phyloP scores from a whole-genome alignment of 441 rosid genomes.

The Aquilaria agallochum region DNA sequence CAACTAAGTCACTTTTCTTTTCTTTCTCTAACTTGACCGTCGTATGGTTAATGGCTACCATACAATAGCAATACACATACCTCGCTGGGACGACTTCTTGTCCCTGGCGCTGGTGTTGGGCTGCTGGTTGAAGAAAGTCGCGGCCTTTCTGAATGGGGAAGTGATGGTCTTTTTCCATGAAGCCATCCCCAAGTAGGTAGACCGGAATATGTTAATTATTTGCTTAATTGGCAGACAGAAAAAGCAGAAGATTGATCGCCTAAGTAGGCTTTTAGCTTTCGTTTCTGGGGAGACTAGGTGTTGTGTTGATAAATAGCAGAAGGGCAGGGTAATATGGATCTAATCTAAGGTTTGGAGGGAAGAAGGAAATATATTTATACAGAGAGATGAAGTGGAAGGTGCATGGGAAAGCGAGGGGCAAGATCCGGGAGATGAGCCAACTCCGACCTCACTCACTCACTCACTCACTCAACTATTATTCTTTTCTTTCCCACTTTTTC shows the following conservation, averaged over 20 bases:
- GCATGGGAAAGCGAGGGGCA: slow-evolving; percentile 21
- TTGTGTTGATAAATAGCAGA: no score
- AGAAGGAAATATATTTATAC: neutral
- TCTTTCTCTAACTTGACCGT: no score
- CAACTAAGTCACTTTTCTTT: neutral
- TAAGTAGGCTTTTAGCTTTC: no score
- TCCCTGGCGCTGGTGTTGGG: slow-evolving; percentile 17
- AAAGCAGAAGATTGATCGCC: no score
- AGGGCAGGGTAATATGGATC: neutral
- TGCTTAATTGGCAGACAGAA: no score
- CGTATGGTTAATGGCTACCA: no score
- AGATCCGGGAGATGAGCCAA: slow-evolving; percentile 58
- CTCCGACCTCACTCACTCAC: slow-evolving; percentile 14
- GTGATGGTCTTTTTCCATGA: slow-evolving; percentile 88
- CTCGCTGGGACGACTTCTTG: slow-evolving; percentile 35
- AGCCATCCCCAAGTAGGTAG: slow-evolving; percentile 32
- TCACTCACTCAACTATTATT: neutral
- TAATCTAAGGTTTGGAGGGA: neutral
- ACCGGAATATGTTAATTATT: no score
- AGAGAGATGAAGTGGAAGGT: neutral
- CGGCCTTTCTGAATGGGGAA: slow-evolving; percentile 73
- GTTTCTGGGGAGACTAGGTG: no score
- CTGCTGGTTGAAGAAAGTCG: slow-evolving; percentile 76
- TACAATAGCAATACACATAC: slow-evolving; percentile 9
- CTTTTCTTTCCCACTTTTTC: slow-evolving; percentile 2